phyloP scores from a whole-genome alignment of 352 stramenopile genomes.

The Globisporangium canariense region DNA sequence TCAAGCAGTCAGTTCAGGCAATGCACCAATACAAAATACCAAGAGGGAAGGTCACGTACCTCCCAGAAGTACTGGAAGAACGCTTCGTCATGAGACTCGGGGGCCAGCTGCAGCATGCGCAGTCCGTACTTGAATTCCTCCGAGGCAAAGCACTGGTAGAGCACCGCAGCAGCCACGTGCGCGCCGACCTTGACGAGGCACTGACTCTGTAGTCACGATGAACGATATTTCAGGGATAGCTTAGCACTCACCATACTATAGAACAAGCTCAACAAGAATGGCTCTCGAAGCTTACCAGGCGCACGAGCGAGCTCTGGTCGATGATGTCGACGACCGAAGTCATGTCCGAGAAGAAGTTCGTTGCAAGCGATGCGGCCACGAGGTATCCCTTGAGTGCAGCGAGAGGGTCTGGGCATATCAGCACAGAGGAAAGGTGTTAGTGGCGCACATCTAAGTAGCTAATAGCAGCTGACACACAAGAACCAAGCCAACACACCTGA shows the following conservation, averaged over 20 bases:
- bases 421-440: slow-evolving; percentile 1
- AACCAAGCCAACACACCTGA: slow-evolving; percentile 33
- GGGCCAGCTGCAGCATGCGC: slow-evolving; percentile 69
- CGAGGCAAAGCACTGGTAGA: slow-evolving; percentile 79
- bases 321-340: slow-evolving; percentile 74
- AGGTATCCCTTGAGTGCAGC: slow-evolving; percentile 71
- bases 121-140: slow-evolving; percentile 83
- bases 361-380: slow-evolving; percentile 70
- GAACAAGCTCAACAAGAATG: background rate
- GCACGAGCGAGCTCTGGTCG: slow-evolving; percentile 80
- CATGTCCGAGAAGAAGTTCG: slow-evolving; percentile 79
- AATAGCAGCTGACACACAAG: background rate
- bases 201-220: slow-evolving; percentile 45
- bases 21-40: background rate
- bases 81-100: slow-evolving; percentile 60
- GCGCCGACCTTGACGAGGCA: slow-evolving; percentile 81
- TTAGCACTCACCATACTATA: background rate
- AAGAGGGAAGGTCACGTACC: slow-evolving; percentile 28
- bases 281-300: slow-evolving; percentile 34
- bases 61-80: slow-evolving; percentile 90
- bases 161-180: slow-evolving; percentile 73
- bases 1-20: background rate
- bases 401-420: slow-evolving; percentile 47
- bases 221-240: background rate
- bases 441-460: background rate